Evolutionary conservation across 2,329 filamentous ascomycete genomes (phyloP).

Genomic region (Xylaria digitata): DNA sequence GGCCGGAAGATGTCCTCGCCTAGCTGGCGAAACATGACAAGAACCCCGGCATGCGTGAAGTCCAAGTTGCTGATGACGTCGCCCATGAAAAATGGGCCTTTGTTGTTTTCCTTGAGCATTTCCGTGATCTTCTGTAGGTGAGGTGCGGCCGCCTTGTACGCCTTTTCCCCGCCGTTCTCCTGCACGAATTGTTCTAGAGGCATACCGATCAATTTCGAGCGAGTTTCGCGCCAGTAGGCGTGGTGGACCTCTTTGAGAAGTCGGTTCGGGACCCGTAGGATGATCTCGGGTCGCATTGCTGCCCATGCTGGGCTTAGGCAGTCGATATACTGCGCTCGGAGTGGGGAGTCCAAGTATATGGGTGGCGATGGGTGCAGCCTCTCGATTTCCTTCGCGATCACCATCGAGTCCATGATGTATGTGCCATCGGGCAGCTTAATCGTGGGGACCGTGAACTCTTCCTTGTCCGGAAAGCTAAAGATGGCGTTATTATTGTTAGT

Average conservation of each 20-base stretch:
- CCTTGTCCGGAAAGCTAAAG: slow-evolving; percentile 56
- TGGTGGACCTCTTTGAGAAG: slow-evolving; percentile 64
- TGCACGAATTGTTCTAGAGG: slow-evolving; percentile 61
- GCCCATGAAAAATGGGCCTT: slow-evolving; percentile 72
- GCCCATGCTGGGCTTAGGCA: slow-evolving; percentile 51
- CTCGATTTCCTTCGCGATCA: slow-evolving; percentile 71
- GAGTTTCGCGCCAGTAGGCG: slow-evolving; percentile 67
- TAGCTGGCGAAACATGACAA: slow-evolving; percentile 53
- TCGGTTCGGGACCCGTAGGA: slow-evolving; percentile 60
- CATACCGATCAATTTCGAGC: slow-evolving; percentile 63
- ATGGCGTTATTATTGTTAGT: slow-evolving; percentile 11
- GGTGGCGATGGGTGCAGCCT: slow-evolving; percentile 67
- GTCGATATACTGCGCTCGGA: slow-evolving; percentile 58
- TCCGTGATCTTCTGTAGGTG: slow-evolving; percentile 53
- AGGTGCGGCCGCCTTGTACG: slow-evolving; percentile 58
- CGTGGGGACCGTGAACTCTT: slow-evolving; percentile 49
- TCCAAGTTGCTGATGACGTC: slow-evolving; percentile 66
- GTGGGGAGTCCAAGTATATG: slow-evolving; percentile 66
- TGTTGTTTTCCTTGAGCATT: slow-evolving; percentile 64
- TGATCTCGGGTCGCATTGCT: slow-evolving; percentile 55
- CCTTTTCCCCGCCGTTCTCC: slow-evolving; percentile 60
- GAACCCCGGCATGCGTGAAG: slow-evolving; percentile 63
- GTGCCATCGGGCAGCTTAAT: slow-evolving; percentile 60
- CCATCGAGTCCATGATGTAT: slow-evolving; percentile 72
- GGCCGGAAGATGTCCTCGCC: slow-evolving; percentile 52